Base-by-base conservation (phyloP, 345 rosid species). In the Eutrema japonicum region DNA sequence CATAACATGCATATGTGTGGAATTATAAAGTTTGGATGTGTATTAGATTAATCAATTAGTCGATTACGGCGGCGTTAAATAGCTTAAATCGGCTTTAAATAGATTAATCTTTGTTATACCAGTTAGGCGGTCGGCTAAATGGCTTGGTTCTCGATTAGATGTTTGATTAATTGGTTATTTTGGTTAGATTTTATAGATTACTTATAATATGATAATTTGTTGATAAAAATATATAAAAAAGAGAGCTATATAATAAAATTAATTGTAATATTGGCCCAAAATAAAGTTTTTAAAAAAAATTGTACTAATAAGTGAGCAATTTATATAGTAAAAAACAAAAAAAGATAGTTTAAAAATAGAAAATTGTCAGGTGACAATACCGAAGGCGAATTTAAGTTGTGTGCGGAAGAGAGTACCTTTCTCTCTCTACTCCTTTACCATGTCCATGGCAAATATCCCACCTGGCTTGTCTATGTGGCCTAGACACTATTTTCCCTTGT, bases 361-460 rank as follows among this genome's bases (percentile, higher is more conserved):
- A 43, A 52, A 52, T 33, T 9, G 22, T 64, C 71, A 54, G 71
- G 64, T 52, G 55, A 53, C 54, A 52, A 72, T 53, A 64, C 57
- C 71, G 3, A 54, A 64, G 76, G 55, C 35, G 55, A 62, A 53
- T 33, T 53, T 3, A 33, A 53, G 36, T 3, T 53, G 71, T 36
- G 45, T 71, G 69, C 22, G 70, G 63, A 43, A 32, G 35, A 45
- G 55, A 72, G 38, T 74, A 66, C 50, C 30, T 72, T 2, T 52
- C 45, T 29, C 38, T 26, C 11, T 30, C 41, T 30, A 5, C 55
- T 53, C 29, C 53, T 9, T 10, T 35, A 35, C 46, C 63, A 9
- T 32, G 47, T 33, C 70, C 69, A 72, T 52, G 61, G 29, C 45
- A 61, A 2, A 61, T 50, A 18, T 32, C 32, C 63, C 46, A 70